Evolutionary conservation across 2,329 filamentous ascomycete species (phyloP).

Genomic region (Pseudogymnoascus sp.): DNA sequence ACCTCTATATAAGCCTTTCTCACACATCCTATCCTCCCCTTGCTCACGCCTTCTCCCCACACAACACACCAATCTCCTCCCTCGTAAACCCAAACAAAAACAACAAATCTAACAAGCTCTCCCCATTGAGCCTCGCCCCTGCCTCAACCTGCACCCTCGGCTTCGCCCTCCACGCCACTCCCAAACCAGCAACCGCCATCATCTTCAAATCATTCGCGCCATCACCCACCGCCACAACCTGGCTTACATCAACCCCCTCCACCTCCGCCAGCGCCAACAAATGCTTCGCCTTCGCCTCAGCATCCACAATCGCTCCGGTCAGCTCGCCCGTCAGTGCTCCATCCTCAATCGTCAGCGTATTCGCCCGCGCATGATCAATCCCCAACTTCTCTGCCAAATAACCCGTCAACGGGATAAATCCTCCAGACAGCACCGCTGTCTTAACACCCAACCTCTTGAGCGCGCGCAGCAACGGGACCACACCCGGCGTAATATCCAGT

Average conservation of each 20-base stretch:
- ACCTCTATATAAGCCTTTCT: not conserved
- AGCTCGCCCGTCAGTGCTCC: conserved; percentile 64
- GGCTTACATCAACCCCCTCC: conserved; percentile 57
- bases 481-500: conserved; percentile 77
- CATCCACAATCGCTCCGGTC: conserved; percentile 65
- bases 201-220: conserved; percentile 78
- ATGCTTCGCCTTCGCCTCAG: conserved; percentile 65
- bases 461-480: conserved; percentile 63
- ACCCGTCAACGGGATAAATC: conserved; percentile 79
- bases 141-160: conserved; percentile 74
- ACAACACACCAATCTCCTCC: conserved; percentile 45
- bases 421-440: conserved; percentile 85
- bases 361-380: conserved; percentile 82
- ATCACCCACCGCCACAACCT: conserved; percentile 70
- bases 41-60: not conserved
- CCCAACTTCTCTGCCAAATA: conserved; percentile 79
- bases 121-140: conserved; percentile 62
- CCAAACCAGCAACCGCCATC: conserved; percentile 67
- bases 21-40: not conserved
- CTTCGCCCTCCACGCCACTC: conserved; percentile 80
- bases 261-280: conserved; percentile 62
- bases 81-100: conserved; percentile 66
- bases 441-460: conserved; percentile 75
- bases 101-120: conserved; percentile 63
- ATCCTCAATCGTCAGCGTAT: conserved; percentile 65